phyloP scores from a whole-genome alignment of 169 alveolate species.

The Plasmodium chabaudi region DNA sequence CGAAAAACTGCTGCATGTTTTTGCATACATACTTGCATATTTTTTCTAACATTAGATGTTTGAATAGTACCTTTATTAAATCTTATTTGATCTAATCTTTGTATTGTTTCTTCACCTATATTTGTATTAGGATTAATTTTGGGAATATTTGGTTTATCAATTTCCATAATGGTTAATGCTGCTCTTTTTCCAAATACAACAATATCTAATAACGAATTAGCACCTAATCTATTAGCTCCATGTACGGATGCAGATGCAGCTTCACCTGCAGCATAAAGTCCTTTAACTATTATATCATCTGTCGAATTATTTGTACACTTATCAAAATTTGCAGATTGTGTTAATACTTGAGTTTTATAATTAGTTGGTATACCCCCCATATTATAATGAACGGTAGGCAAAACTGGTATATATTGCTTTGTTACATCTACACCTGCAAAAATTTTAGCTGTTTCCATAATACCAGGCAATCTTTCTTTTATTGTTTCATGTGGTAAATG shows the following conservation, averaged over 20 bases:
- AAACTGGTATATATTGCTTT: constrained; percentile 96
- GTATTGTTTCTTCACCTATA: constrained; percentile 62
- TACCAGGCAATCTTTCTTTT: constrained; percentile 96
- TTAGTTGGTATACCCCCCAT: constrained; percentile 99
- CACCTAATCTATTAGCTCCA: constrained; percentile 99
- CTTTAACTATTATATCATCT: constrained; percentile 92
- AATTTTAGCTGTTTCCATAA: constrained; percentile 96
- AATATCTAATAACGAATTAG: constrained; percentile 97
- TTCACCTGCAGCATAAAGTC: constrained; percentile 96
- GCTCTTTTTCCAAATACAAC: constrained; percentile 98
- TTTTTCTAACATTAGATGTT: constrained; percentile 78
- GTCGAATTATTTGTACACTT: constrained; percentile 71
- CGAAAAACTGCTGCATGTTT: constrained; percentile 97
- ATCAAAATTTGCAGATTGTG: constrained; percentile 54
- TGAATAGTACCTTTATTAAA: constrained; percentile 77
- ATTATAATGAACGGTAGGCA: constrained; percentile 99
- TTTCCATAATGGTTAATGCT: constrained; percentile 92
- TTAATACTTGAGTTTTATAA: constrained; percentile 94
- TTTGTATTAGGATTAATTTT: constrained; percentile 44
- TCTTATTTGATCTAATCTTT: constrained; percentile 40
- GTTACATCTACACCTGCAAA: constrained; percentile 97
- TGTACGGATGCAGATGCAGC: constrained; percentile 99
- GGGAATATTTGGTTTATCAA: constrained; percentile 89
- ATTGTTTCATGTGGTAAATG: constrained; percentile 95
- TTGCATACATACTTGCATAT: constrained; percentile 93